Percentiles rank a stretch among this genome's conserved stretches.
Evolutionary conservation across 2,329 filamentous ascomycete species (phyloP).

Genomic region (Hypoxylon sp.): DNA sequence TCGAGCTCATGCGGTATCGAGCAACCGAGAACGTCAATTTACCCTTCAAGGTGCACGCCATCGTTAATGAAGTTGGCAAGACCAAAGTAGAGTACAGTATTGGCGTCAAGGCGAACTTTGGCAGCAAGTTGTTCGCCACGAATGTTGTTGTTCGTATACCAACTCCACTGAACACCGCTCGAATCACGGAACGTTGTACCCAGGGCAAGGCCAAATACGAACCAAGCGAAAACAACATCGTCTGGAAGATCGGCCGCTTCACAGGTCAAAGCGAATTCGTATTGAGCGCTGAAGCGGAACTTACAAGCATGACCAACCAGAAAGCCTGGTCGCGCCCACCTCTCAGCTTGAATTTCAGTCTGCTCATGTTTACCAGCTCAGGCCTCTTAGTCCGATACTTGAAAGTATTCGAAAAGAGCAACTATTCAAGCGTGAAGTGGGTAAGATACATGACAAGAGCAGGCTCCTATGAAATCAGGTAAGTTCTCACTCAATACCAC

Average conservation of each 20-base stretch:
- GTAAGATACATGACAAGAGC: slow-evolving; percentile 98
- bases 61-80: slow-evolving; percentile 96
- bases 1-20: slow-evolving; percentile 98
- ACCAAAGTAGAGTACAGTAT: slow-evolving; percentile 99
- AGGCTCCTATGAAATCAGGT: slow-evolving; percentile 97
- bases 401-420: slow-evolving; percentile 99
- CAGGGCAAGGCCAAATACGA: slow-evolving; percentile 99
- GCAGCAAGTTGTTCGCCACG: slow-evolving; percentile 94
- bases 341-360: slow-evolving; percentile 89
- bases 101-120: slow-evolving; percentile 96
- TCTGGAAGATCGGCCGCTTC: slow-evolving; percentile 99
- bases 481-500: slow-evolving; percentile 39
- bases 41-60: slow-evolving; percentile 98
- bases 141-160: slow-evolving; percentile 96
- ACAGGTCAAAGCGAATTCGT: slow-evolving; percentile 98
- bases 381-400: slow-evolving; percentile 93
- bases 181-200: slow-evolving; percentile 91
- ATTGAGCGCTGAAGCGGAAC: slow-evolving; percentile 89
- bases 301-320: slow-evolving; percentile 98
- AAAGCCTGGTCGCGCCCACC: slow-evolving; percentile 97
- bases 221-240: slow-evolving; percentile 96
- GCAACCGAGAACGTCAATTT: slow-evolving; percentile 99
- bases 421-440: slow-evolving; percentile 99
- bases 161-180: slow-evolving; percentile 95
- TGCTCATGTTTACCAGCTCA: slow-evolving; percentile 98